phyloP scores from a whole-genome alignment of 2,329 filamentous ascomycete genomes.

The Calonectria hongkongensis region DNA sequence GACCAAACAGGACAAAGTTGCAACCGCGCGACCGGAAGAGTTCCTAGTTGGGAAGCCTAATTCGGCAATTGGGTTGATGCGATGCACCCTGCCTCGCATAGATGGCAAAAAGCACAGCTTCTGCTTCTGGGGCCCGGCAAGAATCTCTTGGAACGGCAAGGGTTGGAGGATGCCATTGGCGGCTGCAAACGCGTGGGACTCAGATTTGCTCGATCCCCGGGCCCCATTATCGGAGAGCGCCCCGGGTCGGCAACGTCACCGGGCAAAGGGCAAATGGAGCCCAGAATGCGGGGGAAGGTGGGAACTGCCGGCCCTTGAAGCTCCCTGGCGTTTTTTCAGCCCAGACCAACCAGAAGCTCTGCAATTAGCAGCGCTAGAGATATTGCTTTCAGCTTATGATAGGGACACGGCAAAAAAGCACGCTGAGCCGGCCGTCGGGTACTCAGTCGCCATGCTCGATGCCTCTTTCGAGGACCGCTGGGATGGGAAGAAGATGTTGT shows the following conservation, averaged over 20 bases:
- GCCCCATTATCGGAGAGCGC: constrained; percentile 34
- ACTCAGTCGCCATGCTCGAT: constrained; percentile 13
- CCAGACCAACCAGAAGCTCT: constrained; percentile 34
- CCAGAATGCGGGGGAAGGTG: constrained; percentile 38
- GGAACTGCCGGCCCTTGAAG: constrained; percentile 31
- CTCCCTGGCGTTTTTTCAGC: constrained; percentile 1
- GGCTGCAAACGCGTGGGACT: constrained; percentile 36
- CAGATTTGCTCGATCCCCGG: constrained; percentile 26
- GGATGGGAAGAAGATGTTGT: background rate
- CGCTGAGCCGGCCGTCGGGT: constrained; percentile 4
- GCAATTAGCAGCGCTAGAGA: constrained; percentile 28
- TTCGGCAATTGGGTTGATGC: constrained; percentile 26
- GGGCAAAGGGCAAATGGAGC: constrained; percentile 39
- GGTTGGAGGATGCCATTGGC: constrained; percentile 21
- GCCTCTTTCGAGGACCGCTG: background rate
- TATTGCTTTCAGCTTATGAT: constrained; percentile 21
- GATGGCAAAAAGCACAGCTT: background rate
- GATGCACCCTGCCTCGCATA: constrained; percentile 10
- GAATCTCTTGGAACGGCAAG: constrained; percentile 15
- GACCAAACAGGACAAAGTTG: background rate
- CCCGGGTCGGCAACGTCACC: constrained; percentile 42
- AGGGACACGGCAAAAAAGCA: constrained; percentile 23
- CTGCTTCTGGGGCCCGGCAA: background rate
- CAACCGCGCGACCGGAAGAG: constrained; percentile 29
- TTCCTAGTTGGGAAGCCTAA: background rate